phyloP scores from a whole-genome alignment of 1,284 basidiomycete genomes.

The Tilletia horrida region DNA sequence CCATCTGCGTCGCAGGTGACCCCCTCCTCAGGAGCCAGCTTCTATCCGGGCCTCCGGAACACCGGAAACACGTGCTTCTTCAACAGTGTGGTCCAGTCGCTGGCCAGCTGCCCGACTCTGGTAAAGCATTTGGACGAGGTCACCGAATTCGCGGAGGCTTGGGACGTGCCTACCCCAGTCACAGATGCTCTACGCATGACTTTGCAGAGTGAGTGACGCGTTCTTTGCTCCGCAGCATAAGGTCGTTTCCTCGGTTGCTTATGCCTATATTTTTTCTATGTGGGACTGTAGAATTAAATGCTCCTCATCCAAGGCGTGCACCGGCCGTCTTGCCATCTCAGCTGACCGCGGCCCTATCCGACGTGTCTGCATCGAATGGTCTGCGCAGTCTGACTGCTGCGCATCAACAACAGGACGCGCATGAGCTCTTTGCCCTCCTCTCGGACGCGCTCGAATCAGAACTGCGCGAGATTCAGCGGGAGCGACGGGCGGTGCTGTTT shows the following conservation, averaged over 20 bases:
- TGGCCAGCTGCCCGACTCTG: constrained; percentile 34
- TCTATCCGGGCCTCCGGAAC: constrained; percentile 44
- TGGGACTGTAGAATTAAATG: constrained; percentile 28
- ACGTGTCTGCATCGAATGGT: constrained; percentile 33
- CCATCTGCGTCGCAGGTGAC: background rate
- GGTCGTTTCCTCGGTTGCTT: background rate
- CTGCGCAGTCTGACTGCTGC: constrained; percentile 44
- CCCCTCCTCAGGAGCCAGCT: background rate
- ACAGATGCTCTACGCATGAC: constrained; percentile 45
- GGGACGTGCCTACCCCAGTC: constrained; percentile 48
- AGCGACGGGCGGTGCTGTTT: background rate
- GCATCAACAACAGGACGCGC: constrained; percentile 54
- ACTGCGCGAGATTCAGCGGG: constrained; percentile 27
- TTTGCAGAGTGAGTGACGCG: constrained; percentile 23
- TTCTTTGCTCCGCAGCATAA: background rate
- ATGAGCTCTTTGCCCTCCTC: constrained; percentile 51
- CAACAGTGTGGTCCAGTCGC: constrained; percentile 49
- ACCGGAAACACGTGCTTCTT: constrained; percentile 54
- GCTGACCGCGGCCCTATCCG: constrained; percentile 37
- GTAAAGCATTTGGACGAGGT: constrained; percentile 32
- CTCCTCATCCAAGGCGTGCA: constrained; percentile 16
- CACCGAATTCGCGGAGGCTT: constrained; percentile 35
- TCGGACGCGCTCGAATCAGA: constrained; percentile 46
- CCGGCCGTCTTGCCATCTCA: constrained; percentile 33
- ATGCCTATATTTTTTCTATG: background rate